phyloP scores from a whole-genome alignment of 1,284 basidiomycete genomes.

The Sanguinoderma infundibulare region DNA sequence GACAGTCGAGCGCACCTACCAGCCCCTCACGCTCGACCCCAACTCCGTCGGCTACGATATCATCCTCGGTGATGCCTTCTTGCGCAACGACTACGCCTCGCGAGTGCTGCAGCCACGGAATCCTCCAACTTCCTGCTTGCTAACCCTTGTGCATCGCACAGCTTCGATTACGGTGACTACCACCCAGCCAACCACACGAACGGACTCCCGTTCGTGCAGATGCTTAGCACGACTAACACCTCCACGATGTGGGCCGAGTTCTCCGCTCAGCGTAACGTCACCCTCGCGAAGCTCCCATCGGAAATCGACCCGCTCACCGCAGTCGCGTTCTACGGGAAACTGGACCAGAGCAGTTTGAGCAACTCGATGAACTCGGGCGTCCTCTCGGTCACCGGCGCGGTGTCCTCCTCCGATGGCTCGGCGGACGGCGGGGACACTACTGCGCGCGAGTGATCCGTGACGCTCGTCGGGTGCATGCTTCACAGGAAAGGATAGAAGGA shows the following conservation, averaged over 20 bases:
- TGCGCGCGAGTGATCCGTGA: no score
- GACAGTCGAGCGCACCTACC: no score
- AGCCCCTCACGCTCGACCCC: not conserved
- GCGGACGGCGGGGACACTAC: not conserved
- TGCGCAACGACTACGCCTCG: slow-evolving; percentile 46
- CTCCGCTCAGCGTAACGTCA: no score
- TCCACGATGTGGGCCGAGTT: slow-evolving; percentile 24
- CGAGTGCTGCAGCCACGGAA: no score
- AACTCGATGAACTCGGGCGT: not conserved
- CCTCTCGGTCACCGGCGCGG: not conserved
- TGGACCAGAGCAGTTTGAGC: no score
- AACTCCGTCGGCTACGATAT: slow-evolving; percentile 25
- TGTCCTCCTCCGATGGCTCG: not conserved
- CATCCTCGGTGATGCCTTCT: slow-evolving; percentile 43
- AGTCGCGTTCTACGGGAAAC: not conserved
- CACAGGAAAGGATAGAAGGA: no score
- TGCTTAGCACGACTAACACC: slow-evolving; percentile 32
- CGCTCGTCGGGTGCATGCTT: no score
- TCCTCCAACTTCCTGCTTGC: no score
- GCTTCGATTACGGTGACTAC: no score
- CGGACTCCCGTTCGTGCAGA: slow-evolving; percentile 39
- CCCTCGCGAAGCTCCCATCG: slow-evolving; percentile 12
- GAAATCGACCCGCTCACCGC: not conserved
- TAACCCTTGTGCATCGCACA: no score
- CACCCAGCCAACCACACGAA: slow-evolving; percentile 19